Conservation (phyloP, 2,329 filamentous ascomycete genomes). For the Nemania sp. region DNA sequence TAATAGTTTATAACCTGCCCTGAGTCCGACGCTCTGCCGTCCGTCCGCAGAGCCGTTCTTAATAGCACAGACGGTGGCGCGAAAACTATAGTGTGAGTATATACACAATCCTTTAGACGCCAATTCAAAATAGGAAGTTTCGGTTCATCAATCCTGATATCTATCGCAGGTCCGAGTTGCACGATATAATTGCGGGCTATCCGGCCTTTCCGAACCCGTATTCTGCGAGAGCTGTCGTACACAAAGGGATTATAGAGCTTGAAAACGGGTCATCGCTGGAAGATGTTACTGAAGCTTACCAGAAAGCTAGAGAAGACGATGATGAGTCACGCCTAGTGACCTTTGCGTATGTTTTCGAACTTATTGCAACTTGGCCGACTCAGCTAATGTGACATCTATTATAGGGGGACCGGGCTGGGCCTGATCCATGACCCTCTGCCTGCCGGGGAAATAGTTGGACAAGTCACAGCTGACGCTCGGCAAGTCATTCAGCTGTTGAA, state of each 20-base stretch:
- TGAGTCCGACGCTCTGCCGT: conserved; percentile 45
- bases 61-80: not conserved
- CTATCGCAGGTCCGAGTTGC: not conserved
- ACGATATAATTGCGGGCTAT: not conserved
- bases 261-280: not conserved
- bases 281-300: not conserved
- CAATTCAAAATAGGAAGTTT: too few relatives aligned
- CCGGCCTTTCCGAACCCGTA: not conserved
- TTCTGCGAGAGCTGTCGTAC: not conserved
- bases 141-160: not conserved
- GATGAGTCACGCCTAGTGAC: not conserved
- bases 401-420: not conserved
- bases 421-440: not conserved
- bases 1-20: conserved; percentile 48
- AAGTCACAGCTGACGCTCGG: not conserved
- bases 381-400: not conserved
- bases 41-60: conserved; percentile 49
- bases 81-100: not conserved
- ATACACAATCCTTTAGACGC: too few relatives aligned
- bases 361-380: not conserved
- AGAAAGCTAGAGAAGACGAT: not conserved
- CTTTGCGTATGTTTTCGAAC: not conserved
- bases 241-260: not conserved
- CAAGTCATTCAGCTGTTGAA: not conserved
- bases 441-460: not conserved